These are phyloP conservation scores for Blastocystis sp. DNA, from an alignment of 352 stramenopile genomes.

Conservation along the genomic window DNA sequence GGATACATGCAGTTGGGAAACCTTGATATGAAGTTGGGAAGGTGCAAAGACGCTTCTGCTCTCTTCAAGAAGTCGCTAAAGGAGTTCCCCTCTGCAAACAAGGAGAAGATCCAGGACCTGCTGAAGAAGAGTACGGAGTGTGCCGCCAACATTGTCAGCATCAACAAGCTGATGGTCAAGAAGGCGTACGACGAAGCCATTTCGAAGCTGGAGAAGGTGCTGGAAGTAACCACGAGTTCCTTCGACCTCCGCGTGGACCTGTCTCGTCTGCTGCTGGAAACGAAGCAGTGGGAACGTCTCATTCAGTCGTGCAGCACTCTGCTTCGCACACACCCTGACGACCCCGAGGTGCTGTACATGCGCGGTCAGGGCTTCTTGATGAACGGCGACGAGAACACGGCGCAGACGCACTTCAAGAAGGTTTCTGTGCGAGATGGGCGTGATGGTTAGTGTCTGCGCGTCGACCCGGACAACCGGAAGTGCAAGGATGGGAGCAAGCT, in stretches of 20 bases:
- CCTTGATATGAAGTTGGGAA: conserved; percentile 57
- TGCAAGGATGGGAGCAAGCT: conserved; percentile 62
- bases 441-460: conserved; percentile 32
- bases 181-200: conserved; percentile 32
- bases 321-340: conserved; percentile 12
- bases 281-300: conserved; percentile 32
- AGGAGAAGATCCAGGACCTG: conserved; percentile 39
- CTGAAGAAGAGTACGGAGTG: conserved; percentile 12
- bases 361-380: conserved; percentile 47
- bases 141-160: not conserved
- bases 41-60: conserved; percentile 27
- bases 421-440: conserved; percentile 10
- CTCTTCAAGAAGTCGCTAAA: conserved; percentile 14
- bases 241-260: not conserved
- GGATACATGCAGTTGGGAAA: conserved; percentile 42
- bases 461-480: conserved; percentile 45
- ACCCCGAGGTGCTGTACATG: conserved; percentile 27
- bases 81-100: conserved; percentile 7
- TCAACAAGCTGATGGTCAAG: conserved; percentile 13
- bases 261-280: conserved; percentile 3
- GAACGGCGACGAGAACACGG: conserved; percentile 31
- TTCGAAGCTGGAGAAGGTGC: conserved; percentile 32
- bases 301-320: not conserved
- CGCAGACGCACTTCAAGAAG: conserved; percentile 61
- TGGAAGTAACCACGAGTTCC: conserved; percentile 1